These are phyloP conservation scores for Geranium rotundifolium DNA, from an alignment of 345 rosid genomes.

Conservation along the genomic window DNA sequence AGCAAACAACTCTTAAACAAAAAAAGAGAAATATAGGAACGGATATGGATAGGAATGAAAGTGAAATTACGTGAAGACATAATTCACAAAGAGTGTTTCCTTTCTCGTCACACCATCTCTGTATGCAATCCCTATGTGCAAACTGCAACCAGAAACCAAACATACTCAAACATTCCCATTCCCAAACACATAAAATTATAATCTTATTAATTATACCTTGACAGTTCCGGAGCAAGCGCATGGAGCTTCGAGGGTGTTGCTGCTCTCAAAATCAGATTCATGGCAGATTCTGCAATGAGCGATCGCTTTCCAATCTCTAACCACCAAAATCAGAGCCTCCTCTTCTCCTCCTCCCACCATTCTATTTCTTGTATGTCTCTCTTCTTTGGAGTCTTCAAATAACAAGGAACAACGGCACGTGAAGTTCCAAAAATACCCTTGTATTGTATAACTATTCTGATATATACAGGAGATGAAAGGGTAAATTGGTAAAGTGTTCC, in stretches of 20 bases:
- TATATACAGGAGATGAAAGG: too few species aligned
- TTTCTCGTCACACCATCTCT: conserved; percentile 96
- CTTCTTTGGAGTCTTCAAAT: conserved; percentile 9
- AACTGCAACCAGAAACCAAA: conserved; percentile 23
- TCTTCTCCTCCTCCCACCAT: not conserved
- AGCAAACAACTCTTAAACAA: not conserved
- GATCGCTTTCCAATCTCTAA: conserved; percentile 32
- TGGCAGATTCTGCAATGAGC: conserved; percentile 78
- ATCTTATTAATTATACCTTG: conserved; percentile 34
- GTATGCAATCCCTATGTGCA: conserved; percentile 88
- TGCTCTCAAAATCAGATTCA: conserved; percentile 64
- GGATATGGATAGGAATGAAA: not conserved
- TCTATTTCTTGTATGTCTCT: not conserved
- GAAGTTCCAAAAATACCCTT: not conserved
- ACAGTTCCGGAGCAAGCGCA: conserved; percentile 91
- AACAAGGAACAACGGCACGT: not conserved
- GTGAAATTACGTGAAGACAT: conserved; percentile 62
- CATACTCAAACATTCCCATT: not conserved
- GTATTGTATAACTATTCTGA: too few species aligned
- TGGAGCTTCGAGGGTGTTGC: conserved; percentile 67
- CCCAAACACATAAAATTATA: not conserved
- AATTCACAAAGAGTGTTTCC: conserved; percentile 90
- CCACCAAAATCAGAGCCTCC: conserved; percentile 33
- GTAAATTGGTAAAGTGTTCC: too few species aligned
- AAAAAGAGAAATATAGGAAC: not conserved